These are phyloP conservation scores for Oryza brachyantha DNA, from an alignment of 176 grass and related monocot species.

Conservation along the genomic window DNA sequence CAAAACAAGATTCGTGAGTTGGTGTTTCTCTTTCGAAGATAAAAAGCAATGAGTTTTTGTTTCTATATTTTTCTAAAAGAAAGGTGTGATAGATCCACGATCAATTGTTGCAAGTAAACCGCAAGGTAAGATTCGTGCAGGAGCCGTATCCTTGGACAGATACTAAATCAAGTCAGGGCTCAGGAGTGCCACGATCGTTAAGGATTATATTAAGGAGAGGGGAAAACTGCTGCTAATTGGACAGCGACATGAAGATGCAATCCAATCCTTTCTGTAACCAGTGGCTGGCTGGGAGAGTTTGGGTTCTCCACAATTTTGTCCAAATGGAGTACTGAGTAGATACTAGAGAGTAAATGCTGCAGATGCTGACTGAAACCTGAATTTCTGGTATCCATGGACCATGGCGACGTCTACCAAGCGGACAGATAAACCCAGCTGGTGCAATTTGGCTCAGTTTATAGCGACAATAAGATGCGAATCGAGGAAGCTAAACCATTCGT, in stretches of 20 bases:
- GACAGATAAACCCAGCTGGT: too few species aligned
- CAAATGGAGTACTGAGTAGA: neutral
- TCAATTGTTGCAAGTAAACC: neutral
- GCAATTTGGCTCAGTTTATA: too few species aligned
- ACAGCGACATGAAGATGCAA: neutral
- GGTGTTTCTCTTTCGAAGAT: too few species aligned
- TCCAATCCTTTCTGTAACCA: neutral
- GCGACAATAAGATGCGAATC: too few species aligned
- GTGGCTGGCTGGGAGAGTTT: neutral
- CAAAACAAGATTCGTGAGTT: too few species aligned
- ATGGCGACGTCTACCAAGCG: too few species aligned
- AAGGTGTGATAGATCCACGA: neutral
- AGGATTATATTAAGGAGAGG: too few species aligned
- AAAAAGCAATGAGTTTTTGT: neutral
- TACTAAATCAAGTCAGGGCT: neutral
- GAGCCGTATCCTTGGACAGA: neutral
- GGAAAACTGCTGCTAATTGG: neutral
- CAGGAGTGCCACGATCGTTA: neutral
- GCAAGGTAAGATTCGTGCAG: neutral
- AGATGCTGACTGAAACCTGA: neutral
- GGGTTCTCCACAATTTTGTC: neutral
- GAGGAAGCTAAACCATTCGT: too few species aligned
- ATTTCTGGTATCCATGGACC: neutral
- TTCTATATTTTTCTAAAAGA: neutral
- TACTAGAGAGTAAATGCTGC: too few species aligned